Conservation (phyloP, 78 protist genomes). For the Diacronema lutheri region DNA sequence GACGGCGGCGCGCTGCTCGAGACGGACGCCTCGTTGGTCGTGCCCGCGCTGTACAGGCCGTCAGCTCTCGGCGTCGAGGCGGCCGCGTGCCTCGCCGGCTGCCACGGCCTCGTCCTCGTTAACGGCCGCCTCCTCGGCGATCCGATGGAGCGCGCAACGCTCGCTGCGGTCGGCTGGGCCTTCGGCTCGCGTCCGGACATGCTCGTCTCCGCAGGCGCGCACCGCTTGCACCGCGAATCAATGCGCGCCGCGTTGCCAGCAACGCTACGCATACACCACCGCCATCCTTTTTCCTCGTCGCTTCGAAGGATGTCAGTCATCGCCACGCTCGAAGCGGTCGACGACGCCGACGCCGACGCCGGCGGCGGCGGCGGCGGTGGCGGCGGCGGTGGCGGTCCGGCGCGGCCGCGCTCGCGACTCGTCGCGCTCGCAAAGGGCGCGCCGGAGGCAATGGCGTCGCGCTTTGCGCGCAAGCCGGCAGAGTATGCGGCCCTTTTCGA, state of each 20-base stretch:
- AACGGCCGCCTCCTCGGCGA: slow-evolving; percentile 81
- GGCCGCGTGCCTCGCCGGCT: background rate
- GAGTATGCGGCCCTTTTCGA: slow-evolving; percentile 16
- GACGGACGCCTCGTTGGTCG: background rate
- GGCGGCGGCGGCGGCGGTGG: background rate
- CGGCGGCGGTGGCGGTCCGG: background rate
- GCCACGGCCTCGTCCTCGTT: background rate
- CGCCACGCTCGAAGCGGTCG: slow-evolving; percentile 15
- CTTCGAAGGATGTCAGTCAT: slow-evolving; percentile 88
- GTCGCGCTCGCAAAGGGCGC: slow-evolving; percentile 75
- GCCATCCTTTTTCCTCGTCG: slow-evolving; percentile 76
- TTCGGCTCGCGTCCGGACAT: background rate
- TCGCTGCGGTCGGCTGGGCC: slow-evolving; percentile 68
- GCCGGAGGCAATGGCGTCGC: slow-evolving; percentile 77
- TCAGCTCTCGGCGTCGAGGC: background rate
- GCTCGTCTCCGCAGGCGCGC: background rate
- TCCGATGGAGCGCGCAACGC: slow-evolving; percentile 93
- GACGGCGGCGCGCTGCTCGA: background rate
- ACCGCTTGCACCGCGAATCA: slow-evolving; percentile 92
- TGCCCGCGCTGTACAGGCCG: too few species aligned
- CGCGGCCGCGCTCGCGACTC: background rate
- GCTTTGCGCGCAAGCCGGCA: slow-evolving; percentile 4
- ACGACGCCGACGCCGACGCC: background rate
- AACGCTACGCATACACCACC: slow-evolving; percentile 65
- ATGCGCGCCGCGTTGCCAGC: slow-evolving; percentile 69